These are phyloP conservation scores for Cenchrus americanus DNA, from an alignment of 176 grass and related monocot species.

Conservation along the genomic window DNA sequence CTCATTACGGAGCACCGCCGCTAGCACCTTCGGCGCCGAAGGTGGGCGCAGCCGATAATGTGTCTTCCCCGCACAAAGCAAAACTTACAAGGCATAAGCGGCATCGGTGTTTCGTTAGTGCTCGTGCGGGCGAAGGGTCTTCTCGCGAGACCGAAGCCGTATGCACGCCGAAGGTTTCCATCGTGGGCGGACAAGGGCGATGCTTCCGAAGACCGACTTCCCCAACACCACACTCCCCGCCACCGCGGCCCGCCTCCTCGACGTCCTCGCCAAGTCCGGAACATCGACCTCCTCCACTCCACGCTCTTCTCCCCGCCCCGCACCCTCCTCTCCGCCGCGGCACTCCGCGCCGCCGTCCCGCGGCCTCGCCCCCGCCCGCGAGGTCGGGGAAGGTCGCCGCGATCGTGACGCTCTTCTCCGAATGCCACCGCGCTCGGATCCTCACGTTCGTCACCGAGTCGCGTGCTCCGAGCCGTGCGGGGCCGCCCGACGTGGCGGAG, in stretches of 20 bases:
- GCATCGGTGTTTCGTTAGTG: too few species aligned
- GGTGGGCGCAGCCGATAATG: too few species aligned
- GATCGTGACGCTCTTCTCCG: constrained; percentile 58
- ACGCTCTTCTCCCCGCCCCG: constrained; percentile 43
- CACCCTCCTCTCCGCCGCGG: constrained; percentile 41
- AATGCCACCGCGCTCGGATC: constrained; percentile 11
- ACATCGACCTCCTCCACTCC: constrained; percentile 69
- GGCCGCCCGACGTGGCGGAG: constrained; percentile 69
- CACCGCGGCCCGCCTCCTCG: constrained; percentile 64
- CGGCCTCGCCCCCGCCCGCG: constrained; percentile 50
- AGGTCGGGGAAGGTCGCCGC: constrained; percentile 68
- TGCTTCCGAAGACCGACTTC: too few species aligned
- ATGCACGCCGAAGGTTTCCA: too few species aligned
- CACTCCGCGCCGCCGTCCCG: constrained; percentile 52
- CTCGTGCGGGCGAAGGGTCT: too few species aligned
- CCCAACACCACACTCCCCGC: constrained; percentile 68
- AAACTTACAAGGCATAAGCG: too few species aligned
- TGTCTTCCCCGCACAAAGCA: too few species aligned
- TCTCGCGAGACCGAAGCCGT: too few species aligned
- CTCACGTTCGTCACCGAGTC: constrained; percentile 54
- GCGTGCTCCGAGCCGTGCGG: constrained; percentile 56
- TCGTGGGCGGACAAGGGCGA: too few species aligned
- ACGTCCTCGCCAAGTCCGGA: constrained; percentile 64
- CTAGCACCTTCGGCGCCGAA: too few species aligned
- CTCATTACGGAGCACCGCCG: too few species aligned